Conservation (phyloP, 2,329 filamentous ascomycete genomes). For the Colletotrichum agaves region DNA sequence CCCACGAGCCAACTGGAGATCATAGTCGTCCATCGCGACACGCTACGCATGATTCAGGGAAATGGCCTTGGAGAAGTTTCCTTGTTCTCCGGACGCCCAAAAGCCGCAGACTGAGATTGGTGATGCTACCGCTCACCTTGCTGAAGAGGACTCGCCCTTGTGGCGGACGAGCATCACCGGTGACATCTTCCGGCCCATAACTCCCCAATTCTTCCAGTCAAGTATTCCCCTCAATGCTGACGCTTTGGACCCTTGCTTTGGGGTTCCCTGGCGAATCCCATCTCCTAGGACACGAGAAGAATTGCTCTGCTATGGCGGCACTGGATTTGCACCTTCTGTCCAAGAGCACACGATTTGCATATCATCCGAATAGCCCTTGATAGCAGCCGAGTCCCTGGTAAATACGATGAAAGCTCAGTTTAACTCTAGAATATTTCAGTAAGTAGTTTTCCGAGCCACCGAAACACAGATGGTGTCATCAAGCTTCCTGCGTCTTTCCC, state of each 20-base stretch:
- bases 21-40: constrained; percentile 11
- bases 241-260: neutral
- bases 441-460: too few species aligned
- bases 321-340: too few species aligned
- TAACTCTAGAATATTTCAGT: too few species aligned
- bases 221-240: neutral
- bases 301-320: too few species aligned
- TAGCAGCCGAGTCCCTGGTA: too few species aligned
- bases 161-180: constrained; percentile 17
- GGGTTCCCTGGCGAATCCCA: constrained; percentile 1
- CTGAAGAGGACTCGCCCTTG: constrained; percentile 5
- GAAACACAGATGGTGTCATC: neutral
- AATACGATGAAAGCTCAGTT: too few species aligned
- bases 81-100: neutral
- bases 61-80: constrained; percentile 8
- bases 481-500: constrained; percentile 1
- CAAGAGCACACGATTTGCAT: too few species aligned
- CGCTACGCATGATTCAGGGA: constrained; percentile 21
- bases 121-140: constrained; percentile 4
- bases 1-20: constrained; percentile 1
- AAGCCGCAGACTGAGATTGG: constrained; percentile 3
- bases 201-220: constrained; percentile 10
- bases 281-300: neutral
- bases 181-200: constrained; percentile 14
- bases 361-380: too few species aligned